Base-by-base conservation (phyloP, 345 rosid genomes). In the Gossypium thurberi region DNA sequence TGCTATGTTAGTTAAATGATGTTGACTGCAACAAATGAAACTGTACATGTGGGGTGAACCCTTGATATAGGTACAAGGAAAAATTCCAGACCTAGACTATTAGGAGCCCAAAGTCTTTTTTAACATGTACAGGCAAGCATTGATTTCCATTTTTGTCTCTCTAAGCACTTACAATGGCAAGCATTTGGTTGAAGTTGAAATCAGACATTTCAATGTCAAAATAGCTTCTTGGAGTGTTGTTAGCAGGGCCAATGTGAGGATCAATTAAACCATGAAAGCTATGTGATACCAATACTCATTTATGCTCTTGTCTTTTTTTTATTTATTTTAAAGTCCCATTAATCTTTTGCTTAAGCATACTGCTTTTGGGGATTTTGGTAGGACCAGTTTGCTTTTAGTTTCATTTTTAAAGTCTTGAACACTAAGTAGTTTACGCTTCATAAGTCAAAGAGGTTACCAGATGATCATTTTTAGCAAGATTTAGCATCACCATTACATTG, bases 131-230 rank as follows among this genome's bases (percentile, higher is more conserved):
- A 52, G 63, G n/a, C 28, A 59, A 48, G n/a, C 20, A 51, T 44
- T 26, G 48, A n/a, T 46, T 47, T 47, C n/a, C 46, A 33, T 33
- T 11, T 63, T 48, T 12, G 37, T 9, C 33, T 63, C 40, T 33
- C 40, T 21, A 13, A 12, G 14, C 42, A 18, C 62, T 74, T 52
- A 20, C 55, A 74, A 75, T 65, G 37, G 70, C 70, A 70, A 28
- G 23, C 69, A 4, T 57, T 23, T 74, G 67, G 52, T 74, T n/a
- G 48, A 56, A 23, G 15, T 46, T 69, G 21, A 74, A 44, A 15
- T 46, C 26, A 25, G 63, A 25, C n/a, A 25, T 59, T 59, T 59
- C 40, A 25, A 40, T 25, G 40, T 20, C 40, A 1, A 33, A 33
- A 33, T 33, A 33, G 40, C 40, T 33, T 33, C 40, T 33, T 33